Base-by-base conservation (phyloP, 345 rosid species). In the Schrenkiella parvula region DNA sequence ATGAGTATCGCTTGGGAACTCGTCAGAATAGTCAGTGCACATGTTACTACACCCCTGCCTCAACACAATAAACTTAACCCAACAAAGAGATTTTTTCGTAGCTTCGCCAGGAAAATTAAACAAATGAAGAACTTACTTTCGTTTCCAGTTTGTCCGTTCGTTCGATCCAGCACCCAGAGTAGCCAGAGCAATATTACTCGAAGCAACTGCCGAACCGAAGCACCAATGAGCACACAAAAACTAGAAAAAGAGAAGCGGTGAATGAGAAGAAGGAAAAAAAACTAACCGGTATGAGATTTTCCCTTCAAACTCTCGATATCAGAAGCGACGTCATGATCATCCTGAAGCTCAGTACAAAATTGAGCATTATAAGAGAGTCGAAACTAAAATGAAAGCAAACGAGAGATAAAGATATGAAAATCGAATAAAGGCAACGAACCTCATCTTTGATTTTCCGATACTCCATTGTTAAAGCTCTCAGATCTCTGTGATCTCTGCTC, bases 1-100 rank as follows among this genome's bases (percentile, higher is more conserved):
- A 95, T 95, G 0, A 95, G 95, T 58, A 91, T 91, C 2, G 99
- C 91, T 86, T 95, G 99, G 9, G 99, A 91, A 77, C 99, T 95
- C 37, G 99, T 91, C 32, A 95, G 88, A 76, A 91, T 12, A 39
- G 96, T 91, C 80, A 95, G 73, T 56, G 97, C 89, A 73, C 88
- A 79, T 4, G 99, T 95, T 51, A 88, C 99, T 41, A 86, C 58
- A 8, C 91, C 71, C 83, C 99, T 91, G 42, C 38, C 6, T 19
- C 72, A 64, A 55, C 9, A 60, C 56, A 43, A 2, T 6, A 39
- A 31, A 7, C 11, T 21, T 23, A 18, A 37, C 22, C 21, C 19
- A 11, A 3, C 7, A 1, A 22, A 29, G 5, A 5, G 0, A 47
- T 5, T 47, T 48, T 10, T 18, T 28, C 14, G 2, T 29, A 46